Conservation (phyloP, 78 protist species). For the Speleostelium caveatum region DNA sequence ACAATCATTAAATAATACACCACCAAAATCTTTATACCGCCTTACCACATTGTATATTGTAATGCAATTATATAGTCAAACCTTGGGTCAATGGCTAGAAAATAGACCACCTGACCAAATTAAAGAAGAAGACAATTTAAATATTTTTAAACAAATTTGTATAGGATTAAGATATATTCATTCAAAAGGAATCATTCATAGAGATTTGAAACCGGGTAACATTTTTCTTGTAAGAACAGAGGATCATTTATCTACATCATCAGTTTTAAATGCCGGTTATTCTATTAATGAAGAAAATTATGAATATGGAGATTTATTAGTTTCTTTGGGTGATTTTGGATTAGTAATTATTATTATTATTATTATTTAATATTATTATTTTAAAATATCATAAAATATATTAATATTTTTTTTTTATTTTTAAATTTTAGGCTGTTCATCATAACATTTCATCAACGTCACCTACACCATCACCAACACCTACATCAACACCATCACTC, state of each 20-base stretch:
- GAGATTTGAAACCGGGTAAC: constrained; percentile 85
- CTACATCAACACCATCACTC: constrained; percentile 65
- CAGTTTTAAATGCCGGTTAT: not conserved
- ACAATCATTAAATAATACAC: not conserved
- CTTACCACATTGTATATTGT: constrained; percentile 59
- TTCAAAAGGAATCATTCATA: constrained; percentile 77
- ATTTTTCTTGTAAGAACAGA: constrained; percentile 30
- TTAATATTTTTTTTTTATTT: too few species aligned
- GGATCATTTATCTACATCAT: not conserved
- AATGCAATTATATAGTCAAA: constrained; percentile 76
- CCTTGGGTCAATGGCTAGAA: constrained; percentile 70
- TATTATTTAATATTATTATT: too few species aligned
- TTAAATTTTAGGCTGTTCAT: too few species aligned
- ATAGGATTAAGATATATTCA: constrained; percentile 78
- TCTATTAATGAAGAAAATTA: constrained; percentile 13
- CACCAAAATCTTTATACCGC: constrained; percentile 9
- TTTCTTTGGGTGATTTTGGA: constrained; percentile 70
- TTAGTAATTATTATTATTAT: too few species aligned
- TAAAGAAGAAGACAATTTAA: constrained; percentile 60
- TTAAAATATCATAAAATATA: too few species aligned
- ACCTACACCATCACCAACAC: constrained; percentile 66
- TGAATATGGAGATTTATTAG: constrained; percentile 27
- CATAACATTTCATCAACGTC: constrained; percentile 3
- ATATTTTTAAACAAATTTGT: constrained; percentile 81
- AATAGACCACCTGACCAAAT: constrained; percentile 60